A percentile compares a stretch with the other conserved stretches of the same genome.
These are phyloP conservation scores for Aureobasidium sp. DNA, from an alignment of 2,329 filamentous ascomycete genomes.

Conservation along the genomic window DNA sequence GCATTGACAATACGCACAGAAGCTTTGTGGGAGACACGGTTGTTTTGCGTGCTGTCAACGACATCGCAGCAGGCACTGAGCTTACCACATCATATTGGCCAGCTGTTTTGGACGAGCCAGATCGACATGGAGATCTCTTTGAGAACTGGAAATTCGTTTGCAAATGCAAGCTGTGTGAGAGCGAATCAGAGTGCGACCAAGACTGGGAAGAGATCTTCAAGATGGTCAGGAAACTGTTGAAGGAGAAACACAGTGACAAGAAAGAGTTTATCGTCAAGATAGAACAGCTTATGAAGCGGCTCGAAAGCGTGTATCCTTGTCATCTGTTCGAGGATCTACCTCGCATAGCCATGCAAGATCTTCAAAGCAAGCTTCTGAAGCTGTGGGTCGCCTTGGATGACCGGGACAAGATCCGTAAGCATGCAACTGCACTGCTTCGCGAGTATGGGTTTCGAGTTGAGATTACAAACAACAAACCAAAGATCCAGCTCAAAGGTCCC, in stretches of 20 bases:
- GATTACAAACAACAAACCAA: no score
- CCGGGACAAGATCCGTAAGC: not conserved
- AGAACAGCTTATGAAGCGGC: not conserved
- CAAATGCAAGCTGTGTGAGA: not conserved
- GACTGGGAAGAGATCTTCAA: not conserved
- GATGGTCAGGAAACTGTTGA: not conserved
- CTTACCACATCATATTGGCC: not conserved
- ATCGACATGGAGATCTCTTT: not conserved
- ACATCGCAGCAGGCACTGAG: conserved; percentile 27
- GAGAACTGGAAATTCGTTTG: not conserved
- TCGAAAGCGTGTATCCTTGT: not conserved
- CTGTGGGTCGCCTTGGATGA: not conserved
- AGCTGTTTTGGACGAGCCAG: not conserved
- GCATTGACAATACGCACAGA: conserved; percentile 31
- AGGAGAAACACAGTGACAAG: not conserved
- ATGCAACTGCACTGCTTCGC: not conserved
- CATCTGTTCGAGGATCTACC: not conserved
- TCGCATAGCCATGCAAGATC: not conserved
- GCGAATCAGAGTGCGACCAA: not conserved
- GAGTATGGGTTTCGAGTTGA: not conserved
- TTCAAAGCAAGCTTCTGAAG: not conserved
- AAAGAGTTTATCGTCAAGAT: not conserved
- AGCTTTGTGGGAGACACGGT: conserved; percentile 36
- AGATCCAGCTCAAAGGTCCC: no score
- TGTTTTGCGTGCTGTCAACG: conserved; percentile 35